Conservation (phyloP, 352 stramenopile genomes). For the Globisporangium radiosum region DNA sequence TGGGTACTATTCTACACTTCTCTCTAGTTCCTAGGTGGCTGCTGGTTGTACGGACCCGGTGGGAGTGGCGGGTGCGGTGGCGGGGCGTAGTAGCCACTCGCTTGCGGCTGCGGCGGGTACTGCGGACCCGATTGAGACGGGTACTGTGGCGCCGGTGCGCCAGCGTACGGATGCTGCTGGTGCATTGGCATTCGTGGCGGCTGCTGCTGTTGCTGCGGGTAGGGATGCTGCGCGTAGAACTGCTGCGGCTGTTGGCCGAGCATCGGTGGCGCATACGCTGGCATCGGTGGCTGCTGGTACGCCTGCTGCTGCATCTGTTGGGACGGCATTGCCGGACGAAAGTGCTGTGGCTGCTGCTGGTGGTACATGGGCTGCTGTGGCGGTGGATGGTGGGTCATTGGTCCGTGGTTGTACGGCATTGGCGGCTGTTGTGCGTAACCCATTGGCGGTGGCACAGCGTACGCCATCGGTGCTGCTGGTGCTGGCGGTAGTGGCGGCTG, state of each 20-base stretch:
- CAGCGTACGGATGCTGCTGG: conserved; percentile 14
- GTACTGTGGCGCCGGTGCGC: conserved; percentile 15
- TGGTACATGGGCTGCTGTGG: conserved; percentile 17
- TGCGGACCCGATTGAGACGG: background rate
- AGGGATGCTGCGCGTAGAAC: conserved; percentile 1
- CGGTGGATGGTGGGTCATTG: conserved; percentile 18
- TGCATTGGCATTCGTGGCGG: background rate
- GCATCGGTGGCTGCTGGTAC: conserved; percentile 8
- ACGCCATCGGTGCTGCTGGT: conserved; percentile 12
- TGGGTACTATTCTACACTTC: conserved; percentile 13
- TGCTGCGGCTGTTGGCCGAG: background rate
- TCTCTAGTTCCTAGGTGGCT: conserved; percentile 12
- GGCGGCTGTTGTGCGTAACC: conserved; percentile 32
- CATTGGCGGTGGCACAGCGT: conserved; percentile 17
- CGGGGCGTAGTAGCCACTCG: conserved; percentile 8
- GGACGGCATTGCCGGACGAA: conserved; percentile 6
- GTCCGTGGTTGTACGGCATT: conserved; percentile 20
- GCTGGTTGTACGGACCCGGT: conserved; percentile 26
- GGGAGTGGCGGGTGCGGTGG: conserved; percentile 22
- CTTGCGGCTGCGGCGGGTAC: background rate
- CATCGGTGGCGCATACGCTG: background rate
- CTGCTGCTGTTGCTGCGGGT: background rate
- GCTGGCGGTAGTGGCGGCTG: background rate
- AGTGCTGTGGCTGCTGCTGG: conserved; percentile 13
- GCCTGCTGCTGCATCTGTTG: conserved; percentile 7